These are phyloP conservation scores for Papiliotrema terrestris DNA, from an alignment of 1,284 basidiomycete species.

Conservation along the genomic window DNA sequence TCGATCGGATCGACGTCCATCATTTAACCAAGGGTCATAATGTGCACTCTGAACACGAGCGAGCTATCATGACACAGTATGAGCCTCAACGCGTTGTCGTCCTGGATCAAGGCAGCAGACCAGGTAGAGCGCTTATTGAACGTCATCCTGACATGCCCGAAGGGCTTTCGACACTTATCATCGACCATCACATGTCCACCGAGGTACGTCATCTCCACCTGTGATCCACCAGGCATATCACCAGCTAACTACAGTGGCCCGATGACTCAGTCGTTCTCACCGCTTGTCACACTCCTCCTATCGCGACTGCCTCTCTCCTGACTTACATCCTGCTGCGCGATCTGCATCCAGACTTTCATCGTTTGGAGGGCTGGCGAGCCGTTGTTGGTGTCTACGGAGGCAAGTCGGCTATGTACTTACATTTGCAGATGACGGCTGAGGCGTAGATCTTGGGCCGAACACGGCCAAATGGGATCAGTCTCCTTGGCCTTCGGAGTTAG, in stretches of 20 bases:
- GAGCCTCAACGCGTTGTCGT: conserved; percentile 28
- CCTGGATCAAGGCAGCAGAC: conserved; percentile 42
- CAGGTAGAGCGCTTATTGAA: conserved; percentile 22
- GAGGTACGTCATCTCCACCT: conserved; percentile 18
- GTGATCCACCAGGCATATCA: background rate
- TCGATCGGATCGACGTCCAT: conserved; percentile 29
- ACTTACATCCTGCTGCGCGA: conserved; percentile 33
- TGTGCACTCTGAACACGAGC: conserved; percentile 31
- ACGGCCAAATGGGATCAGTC: conserved; percentile 32
- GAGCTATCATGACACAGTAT: conserved; percentile 15
- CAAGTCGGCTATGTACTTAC: conserved; percentile 5
- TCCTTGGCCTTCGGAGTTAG: conserved; percentile 38
- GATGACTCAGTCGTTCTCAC: conserved; percentile 30
- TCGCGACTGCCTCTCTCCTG: conserved; percentile 37
- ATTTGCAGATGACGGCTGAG: background rate
- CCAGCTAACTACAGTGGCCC: conserved; percentile 26
- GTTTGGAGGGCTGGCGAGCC: conserved; percentile 36
- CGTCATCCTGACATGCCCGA: background rate
- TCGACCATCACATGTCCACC: conserved; percentile 41
- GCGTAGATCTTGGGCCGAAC: conserved; percentile 31
- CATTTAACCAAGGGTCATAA: conserved; percentile 39
- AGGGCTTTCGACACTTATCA: conserved; percentile 19
- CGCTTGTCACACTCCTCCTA: conserved; percentile 35
- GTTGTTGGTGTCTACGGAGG: conserved; percentile 39
- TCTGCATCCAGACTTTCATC: conserved; percentile 24